These are phyloP conservation scores for Tothia fuscella DNA, from an alignment of 2,329 filamentous ascomycete species.

Conservation along the genomic window DNA sequence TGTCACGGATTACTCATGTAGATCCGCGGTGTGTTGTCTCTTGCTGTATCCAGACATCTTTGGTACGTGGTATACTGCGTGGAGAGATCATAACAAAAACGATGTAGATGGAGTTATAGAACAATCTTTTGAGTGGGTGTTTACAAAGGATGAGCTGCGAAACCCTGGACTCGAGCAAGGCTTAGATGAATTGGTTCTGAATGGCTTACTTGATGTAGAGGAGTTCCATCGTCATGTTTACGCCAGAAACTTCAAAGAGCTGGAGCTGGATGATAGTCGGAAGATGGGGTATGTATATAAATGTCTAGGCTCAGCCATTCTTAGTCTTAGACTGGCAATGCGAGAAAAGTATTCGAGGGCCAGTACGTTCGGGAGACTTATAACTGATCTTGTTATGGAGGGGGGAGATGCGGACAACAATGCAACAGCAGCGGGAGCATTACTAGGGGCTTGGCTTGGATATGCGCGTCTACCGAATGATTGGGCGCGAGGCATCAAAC, in stretches of 20 bases:
- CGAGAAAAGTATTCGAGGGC: constrained; percentile 15
- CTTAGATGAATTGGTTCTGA: neutral
- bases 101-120: constrained; percentile 28
- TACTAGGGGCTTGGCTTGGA: constrained; percentile 38
- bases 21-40: constrained; percentile 42
- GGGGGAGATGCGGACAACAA: constrained; percentile 46
- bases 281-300: constrained; percentile 45
- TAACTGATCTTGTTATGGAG: constrained; percentile 38
- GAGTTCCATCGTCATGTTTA: constrained; percentile 33
- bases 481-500: constrained; percentile 37
- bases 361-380: constrained; percentile 33
- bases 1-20: constrained; percentile 37
- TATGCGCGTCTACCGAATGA: constrained; percentile 35
- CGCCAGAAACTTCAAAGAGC: constrained; percentile 25
- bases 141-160: neutral
- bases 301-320: constrained; percentile 36
- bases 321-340: constrained; percentile 34
- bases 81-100: constrained; percentile 31
- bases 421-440: constrained; percentile 39
- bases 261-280: constrained; percentile 24
- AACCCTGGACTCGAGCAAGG: neutral
- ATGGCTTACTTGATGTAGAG: constrained; percentile 10
- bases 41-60: constrained; percentile 35
- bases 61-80: constrained; percentile 35
- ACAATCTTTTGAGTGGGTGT: neutral